Conservation (phyloP, 2,329 filamentous ascomycete genomes). For the Aspergillus sp. region DNA sequence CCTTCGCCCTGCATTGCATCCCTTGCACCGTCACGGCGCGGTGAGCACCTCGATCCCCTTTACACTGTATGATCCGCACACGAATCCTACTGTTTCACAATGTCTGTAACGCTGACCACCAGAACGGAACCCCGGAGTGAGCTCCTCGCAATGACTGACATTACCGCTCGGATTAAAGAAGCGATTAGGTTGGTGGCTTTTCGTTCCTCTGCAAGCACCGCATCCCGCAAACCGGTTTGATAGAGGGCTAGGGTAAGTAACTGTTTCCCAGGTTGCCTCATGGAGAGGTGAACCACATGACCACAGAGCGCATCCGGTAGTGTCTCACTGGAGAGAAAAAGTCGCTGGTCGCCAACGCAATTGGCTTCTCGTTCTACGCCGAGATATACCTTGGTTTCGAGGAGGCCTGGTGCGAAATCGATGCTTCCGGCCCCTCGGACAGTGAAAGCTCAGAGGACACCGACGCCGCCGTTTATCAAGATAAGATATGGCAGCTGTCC, state of each 20-base stretch:
- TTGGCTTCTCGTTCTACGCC: background rate
- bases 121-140: background rate
- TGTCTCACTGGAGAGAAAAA: background rate
- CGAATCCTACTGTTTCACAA: background rate
- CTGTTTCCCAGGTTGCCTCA: background rate
- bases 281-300: background rate
- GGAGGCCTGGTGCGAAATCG: background rate
- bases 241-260: background rate
- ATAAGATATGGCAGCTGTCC: background rate
- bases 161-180: background rate
- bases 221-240: background rate
- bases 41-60: no score
- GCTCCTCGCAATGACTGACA: background rate
- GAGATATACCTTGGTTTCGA: constrained; percentile 1
- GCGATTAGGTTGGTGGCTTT: background rate
- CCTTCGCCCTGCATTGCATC: no score
- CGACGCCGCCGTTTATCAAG: background rate
- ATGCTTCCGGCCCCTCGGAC: background rate
- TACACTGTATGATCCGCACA: background rate
- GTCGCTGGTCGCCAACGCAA: background rate
- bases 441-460: background rate
- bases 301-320: background rate
- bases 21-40: no score
- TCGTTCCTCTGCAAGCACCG: background rate
- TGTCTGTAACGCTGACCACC: background rate